Evolutionary conservation across 23 red algal genomes (phyloP).

Genomic region (Gracilaria gracilis): DNA sequence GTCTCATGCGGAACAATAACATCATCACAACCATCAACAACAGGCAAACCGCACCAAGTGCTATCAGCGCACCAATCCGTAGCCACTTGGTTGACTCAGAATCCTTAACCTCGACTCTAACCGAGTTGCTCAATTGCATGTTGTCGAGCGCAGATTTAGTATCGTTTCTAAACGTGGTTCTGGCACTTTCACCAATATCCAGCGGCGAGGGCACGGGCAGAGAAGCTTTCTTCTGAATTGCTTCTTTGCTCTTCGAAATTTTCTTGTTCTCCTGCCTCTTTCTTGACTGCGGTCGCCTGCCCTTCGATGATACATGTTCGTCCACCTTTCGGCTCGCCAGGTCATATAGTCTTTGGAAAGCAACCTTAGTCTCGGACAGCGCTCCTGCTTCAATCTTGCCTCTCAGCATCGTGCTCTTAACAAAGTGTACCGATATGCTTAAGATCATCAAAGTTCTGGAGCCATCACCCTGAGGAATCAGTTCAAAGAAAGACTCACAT

Average conservation of each 20-base stretch:
- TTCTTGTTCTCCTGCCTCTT: not conserved
- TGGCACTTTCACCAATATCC: conserved; percentile 2
- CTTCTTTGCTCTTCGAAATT: not conserved
- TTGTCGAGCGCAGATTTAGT: not conserved
- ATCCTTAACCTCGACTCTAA: conserved; percentile 46
- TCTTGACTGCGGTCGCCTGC: not conserved
- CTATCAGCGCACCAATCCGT: conserved; percentile 34
- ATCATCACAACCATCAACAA: conserved; percentile 47
- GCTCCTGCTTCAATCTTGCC: conserved; percentile 75
- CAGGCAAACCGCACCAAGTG: conserved; percentile 31
- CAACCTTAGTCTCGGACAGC: conserved; percentile 42
- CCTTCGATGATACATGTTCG: not conserved
- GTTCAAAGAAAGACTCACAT: conserved; percentile 62
- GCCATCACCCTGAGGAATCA: conserved; percentile 55
- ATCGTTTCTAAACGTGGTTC: not conserved
- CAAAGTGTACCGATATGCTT: conserved; percentile 65
- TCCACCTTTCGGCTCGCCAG: conserved; percentile 44
- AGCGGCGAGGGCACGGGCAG: conserved; percentile 7
- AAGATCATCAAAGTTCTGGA: conserved; percentile 51
- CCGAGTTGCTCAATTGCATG: not conserved
- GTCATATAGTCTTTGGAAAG: conserved; percentile 48
- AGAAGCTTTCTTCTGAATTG: not conserved
- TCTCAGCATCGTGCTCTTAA: conserved; percentile 46
- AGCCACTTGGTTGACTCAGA: conserved; percentile 54
- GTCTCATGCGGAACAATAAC: conserved; percentile 44